Conservation (phyloP, 2,329 filamentous ascomycete genomes). For the Cladosporium sp. region DNA sequence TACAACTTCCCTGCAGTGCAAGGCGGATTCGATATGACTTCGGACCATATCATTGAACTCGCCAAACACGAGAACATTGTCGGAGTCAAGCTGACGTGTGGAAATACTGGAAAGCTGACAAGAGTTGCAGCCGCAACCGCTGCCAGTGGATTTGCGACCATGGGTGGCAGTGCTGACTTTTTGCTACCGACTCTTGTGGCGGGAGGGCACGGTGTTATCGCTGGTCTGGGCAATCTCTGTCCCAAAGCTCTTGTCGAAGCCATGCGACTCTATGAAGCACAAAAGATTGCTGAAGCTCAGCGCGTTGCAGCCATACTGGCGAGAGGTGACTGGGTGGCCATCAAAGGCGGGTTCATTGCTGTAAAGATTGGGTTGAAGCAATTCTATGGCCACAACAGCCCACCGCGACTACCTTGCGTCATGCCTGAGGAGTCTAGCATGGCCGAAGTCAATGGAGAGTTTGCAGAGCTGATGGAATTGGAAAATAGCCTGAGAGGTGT, state of each 20-base stretch:
- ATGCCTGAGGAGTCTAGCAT: constrained; percentile 39
- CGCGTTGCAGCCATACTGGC: constrained; percentile 63
- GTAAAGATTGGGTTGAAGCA: constrained; percentile 63
- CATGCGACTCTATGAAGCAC: constrained; percentile 56
- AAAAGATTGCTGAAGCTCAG: constrained; percentile 57
- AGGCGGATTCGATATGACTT: constrained; percentile 60
- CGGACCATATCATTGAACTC: constrained; percentile 57
- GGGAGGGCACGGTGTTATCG: constrained; percentile 68
- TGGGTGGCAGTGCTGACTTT: constrained; percentile 71
- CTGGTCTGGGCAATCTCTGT: constrained; percentile 66
- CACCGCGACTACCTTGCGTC: constrained; percentile 54
- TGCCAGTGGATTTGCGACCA: constrained; percentile 58
- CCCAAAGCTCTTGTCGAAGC: constrained; percentile 63
- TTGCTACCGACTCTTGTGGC: constrained; percentile 65
- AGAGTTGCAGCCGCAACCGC: constrained; percentile 52
- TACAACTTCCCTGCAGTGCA: constrained; percentile 67
- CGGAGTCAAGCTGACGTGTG: constrained; percentile 66
- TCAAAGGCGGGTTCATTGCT: constrained; percentile 64
- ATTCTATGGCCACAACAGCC: constrained; percentile 63
- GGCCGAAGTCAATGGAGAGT: constrained; percentile 29
- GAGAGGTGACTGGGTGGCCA: constrained; percentile 65
- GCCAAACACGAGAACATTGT: constrained; percentile 62
- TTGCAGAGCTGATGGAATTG: constrained; percentile 42
- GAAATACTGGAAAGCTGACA: constrained; percentile 66
- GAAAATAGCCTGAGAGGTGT: constrained; percentile 31